phyloP scores from a whole-genome alignment of 2,329 filamentous ascomycete genomes.

The Fusarium lyarnte region DNA sequence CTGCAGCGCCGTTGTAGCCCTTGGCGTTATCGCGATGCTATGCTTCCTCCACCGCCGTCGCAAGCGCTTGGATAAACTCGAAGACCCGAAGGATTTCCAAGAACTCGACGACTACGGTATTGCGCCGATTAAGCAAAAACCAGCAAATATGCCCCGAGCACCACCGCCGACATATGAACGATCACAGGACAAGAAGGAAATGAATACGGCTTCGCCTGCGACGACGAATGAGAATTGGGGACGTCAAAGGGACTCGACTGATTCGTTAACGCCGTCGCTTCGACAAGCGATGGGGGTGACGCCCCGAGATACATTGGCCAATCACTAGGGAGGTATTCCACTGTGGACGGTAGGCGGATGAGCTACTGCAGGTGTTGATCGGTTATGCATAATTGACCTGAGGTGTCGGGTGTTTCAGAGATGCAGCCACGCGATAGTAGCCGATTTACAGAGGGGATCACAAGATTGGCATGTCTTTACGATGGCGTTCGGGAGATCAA shows the following conservation, averaged over 20 bases:
- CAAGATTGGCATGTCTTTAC: constrained; percentile 7
- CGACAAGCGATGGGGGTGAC: constrained; percentile 36
- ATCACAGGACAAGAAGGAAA: constrained; percentile 11
- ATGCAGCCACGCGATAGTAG: background rate
- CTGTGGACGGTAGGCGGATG: background rate
- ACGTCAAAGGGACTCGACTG: constrained; percentile 25
- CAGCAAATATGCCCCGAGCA: constrained; percentile 22
- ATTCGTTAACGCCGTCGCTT: constrained; percentile 40
- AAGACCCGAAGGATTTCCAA: constrained; percentile 39
- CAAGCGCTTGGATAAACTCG: constrained; percentile 25
- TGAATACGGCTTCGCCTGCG: background rate
- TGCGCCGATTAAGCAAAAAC: background rate
- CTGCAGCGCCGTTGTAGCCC: constrained; percentile 16
- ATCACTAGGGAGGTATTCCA: constrained; percentile 6
- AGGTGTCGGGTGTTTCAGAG: constrained; percentile 7
- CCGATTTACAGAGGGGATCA: background rate
- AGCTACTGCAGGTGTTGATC: constrained; percentile 30
- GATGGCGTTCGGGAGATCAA: constrained; percentile 12
- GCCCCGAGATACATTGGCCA: constrained; percentile 33
- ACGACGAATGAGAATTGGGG: constrained; percentile 13
- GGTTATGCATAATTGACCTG: constrained; percentile 6
- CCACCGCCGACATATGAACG: constrained; percentile 29
- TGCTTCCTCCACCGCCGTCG: constrained; percentile 36
- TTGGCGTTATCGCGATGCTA: constrained; percentile 28
- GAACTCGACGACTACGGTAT: constrained; percentile 44